phyloP scores from a whole-genome alignment of 495 filamentous ascomycete genomes.

The Penicillium arizonense region DNA sequence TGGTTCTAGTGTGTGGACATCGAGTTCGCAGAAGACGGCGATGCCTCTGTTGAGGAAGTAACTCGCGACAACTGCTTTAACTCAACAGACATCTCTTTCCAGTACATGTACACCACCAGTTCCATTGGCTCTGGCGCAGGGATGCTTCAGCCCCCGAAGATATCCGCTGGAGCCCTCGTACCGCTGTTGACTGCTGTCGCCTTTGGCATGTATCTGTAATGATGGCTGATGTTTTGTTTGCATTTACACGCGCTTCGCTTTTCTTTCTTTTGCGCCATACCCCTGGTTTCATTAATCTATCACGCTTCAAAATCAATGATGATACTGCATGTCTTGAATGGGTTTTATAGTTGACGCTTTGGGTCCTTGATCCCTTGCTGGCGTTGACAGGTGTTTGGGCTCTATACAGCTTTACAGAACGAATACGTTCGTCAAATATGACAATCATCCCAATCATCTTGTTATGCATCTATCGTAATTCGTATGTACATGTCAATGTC shows the following conservation, averaged over 20 bases:
- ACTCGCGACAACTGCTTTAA: slow-evolving; percentile 84
- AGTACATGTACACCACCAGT: slow-evolving; percentile 68
- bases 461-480: background rate
- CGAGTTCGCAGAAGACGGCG: slow-evolving; percentile 72
- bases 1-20: slow-evolving; percentile 81
- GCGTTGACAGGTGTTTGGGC: slow-evolving; percentile 3
- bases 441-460: background rate
- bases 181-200: slow-evolving; percentile 23
- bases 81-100: slow-evolving; percentile 68
- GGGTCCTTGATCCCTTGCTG: background rate
- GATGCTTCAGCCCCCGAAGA: slow-evolving; percentile 15
- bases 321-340: slow-evolving; percentile 2
- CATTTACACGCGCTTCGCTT: slow-evolving; percentile 18
- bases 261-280: slow-evolving; percentile 18
- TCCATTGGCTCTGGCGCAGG: slow-evolving; percentile 50
- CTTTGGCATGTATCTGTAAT: slow-evolving; percentile 30
- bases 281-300: slow-evolving; percentile 12
- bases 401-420: background rate
- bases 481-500: background rate
- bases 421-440: background rate
- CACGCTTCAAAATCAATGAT: slow-evolving; percentile 16
- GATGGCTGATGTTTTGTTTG: slow-evolving; percentile 10
- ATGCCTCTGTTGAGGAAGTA: slow-evolving; percentile 60
- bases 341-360: background rate
- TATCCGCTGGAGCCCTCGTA: slow-evolving; percentile 12